A percentile compares a stretch with the other conserved stretches of the same genome.
Conservation (phyloP, 1,139 yeast species). For the Sugiyamaella neomexicana region DNA sequence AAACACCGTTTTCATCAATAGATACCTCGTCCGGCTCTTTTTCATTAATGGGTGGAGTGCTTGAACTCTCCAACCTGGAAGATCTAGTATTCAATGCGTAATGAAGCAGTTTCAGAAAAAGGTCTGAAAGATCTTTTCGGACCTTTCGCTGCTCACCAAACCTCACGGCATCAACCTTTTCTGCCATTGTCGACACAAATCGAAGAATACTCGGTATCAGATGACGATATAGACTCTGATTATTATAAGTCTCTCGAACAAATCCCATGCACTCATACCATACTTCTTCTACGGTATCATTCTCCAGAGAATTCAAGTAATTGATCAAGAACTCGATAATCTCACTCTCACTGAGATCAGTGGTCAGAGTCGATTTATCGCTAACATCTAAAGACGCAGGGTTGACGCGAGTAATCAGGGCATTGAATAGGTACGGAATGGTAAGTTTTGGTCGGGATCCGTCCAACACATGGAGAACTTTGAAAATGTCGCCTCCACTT, state of each 20-base stretch:
- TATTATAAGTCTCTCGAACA: conserved; percentile 56
- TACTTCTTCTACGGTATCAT: conserved; percentile 74
- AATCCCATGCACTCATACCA: conserved; percentile 61
- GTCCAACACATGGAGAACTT: conserved; percentile 72
- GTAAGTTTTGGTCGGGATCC: conserved; percentile 81
- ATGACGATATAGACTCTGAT: conserved; percentile 50
- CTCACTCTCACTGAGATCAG: conserved; percentile 46
- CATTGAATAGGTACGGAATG: conserved; percentile 62
- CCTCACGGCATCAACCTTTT: conserved; percentile 57
- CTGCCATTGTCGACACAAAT: conserved; percentile 52
- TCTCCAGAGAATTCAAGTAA: conserved; percentile 65
- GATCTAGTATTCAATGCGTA: conserved; percentile 41
- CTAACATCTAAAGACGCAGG: conserved; percentile 38
- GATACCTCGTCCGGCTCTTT: conserved; percentile 17
- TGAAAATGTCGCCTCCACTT: conserved; percentile 41
- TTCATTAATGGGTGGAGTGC: conserved; percentile 17
- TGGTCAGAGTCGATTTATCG: conserved; percentile 47
- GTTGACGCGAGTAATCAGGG: conserved; percentile 51
- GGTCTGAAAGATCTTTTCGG: conserved; percentile 66
- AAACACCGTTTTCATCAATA: neutral
- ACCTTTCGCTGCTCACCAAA: conserved; percentile 61
- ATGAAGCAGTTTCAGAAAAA: conserved; percentile 57
- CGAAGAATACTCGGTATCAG: conserved; percentile 55
- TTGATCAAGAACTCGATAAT: conserved; percentile 54
- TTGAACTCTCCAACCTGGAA: neutral